A percentile compares a stretch with the other conserved stretches of the same genome.
phyloP scores from a whole-genome alignment of 148 eudicot genomes.

The Cornus florida region DNA sequence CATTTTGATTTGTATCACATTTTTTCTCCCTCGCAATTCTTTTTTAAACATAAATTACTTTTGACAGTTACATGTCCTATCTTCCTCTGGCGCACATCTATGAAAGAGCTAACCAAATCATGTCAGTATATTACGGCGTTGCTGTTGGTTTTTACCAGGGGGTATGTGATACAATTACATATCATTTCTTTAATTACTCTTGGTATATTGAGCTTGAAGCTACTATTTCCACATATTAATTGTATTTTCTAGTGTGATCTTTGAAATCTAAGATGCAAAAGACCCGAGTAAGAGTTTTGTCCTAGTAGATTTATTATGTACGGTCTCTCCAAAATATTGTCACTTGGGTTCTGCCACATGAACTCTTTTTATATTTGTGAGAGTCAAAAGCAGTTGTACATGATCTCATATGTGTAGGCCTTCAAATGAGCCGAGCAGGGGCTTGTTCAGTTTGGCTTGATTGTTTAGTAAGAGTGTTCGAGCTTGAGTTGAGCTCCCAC shows the following conservation, averaged over 20 bases:
- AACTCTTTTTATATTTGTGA: neutral
- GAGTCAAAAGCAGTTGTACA: neutral
- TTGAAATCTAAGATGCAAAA: neutral
- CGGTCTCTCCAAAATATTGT: neutral
- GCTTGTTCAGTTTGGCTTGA: too few species aligned
- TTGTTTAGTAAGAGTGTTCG: too few species aligned
- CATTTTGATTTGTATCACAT: neutral
- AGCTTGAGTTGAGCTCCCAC: too few species aligned
- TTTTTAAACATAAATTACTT: constrained; percentile 10
- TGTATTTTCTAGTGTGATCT: neutral
- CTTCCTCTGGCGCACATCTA: constrained; percentile 98
- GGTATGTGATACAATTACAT: constrained; percentile 47
- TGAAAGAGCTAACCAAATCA: constrained; percentile 85
- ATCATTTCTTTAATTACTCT: constrained; percentile 3
- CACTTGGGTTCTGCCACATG: constrained; percentile 1
- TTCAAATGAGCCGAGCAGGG: too few species aligned
- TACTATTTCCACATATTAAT: neutral
- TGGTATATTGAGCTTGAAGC: neutral
- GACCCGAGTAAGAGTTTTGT: neutral
- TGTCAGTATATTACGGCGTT: constrained; percentile 55
- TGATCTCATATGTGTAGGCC: neutral
- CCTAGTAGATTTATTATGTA: neutral
- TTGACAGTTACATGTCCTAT: constrained; percentile 80
- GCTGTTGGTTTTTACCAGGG: constrained; percentile 98
- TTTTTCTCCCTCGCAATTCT: constrained; percentile 5